phyloP scores from a whole-genome alignment of 2,329 filamentous ascomycete species.

The Pleomassaria siparia region DNA sequence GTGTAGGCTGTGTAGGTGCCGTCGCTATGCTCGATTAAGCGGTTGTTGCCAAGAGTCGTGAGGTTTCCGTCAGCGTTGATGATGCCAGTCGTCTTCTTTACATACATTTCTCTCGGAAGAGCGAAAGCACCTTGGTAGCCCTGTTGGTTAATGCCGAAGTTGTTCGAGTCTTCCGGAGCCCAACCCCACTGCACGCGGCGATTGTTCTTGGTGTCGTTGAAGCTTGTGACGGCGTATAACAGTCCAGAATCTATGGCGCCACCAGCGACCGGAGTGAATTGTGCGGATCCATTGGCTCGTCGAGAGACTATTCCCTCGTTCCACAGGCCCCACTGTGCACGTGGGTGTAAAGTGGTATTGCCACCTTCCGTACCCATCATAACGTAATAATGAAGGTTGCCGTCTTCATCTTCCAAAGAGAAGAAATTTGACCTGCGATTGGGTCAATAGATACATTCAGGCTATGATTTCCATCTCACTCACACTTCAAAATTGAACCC shows the following conservation, averaged over 20 bases:
- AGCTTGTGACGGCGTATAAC: constrained; percentile 50
- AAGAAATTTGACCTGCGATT: constrained; percentile 47
- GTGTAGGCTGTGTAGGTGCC: constrained; percentile 49
- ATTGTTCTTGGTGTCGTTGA: constrained; percentile 53
- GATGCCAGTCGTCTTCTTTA: constrained; percentile 46
- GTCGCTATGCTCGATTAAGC: constrained; percentile 36
- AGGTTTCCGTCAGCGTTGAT: constrained; percentile 38
- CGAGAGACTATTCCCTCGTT: constrained; percentile 47
- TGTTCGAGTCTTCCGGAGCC: constrained; percentile 48
- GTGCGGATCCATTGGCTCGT: constrained; percentile 47
- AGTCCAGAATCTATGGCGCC: constrained; percentile 49
- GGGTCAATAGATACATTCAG: background rate
- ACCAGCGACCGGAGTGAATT: constrained; percentile 48
- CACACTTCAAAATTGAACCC: constrained; percentile 52
- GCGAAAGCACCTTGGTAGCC: constrained; percentile 50
- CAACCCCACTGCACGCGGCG: constrained; percentile 52
- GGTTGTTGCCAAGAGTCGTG: constrained; percentile 38
- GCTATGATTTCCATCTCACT: constrained; percentile 8
- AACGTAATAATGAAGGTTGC: constrained; percentile 48
- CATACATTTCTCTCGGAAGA: constrained; percentile 50
- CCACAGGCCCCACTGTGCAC: constrained; percentile 49
- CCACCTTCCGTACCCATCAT: constrained; percentile 49
- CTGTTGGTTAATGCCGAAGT: constrained; percentile 45
- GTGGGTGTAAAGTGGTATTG: constrained; percentile 46
- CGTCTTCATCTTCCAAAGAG: constrained; percentile 46